These are phyloP conservation scores for Zoysia pacifica DNA, from an alignment of 176 grass and related monocot genomes.

Conservation along the genomic window DNA sequence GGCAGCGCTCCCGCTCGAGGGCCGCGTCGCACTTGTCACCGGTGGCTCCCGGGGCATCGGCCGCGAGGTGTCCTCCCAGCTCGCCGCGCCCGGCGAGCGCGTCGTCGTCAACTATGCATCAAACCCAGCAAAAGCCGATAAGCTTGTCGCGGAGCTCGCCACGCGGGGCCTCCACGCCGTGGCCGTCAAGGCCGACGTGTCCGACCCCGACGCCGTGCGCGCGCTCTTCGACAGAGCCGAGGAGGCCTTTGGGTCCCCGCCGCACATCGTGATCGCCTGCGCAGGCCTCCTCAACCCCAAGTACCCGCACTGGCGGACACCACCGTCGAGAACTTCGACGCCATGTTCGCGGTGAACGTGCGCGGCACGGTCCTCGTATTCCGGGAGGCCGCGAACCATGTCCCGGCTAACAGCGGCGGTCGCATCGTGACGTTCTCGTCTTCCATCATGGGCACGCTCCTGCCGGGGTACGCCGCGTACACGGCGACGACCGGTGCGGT, in stretches of 20 bases:
- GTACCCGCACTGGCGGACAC: conserved; percentile 46
- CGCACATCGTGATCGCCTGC: conserved; percentile 52
- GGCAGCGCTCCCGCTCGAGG: conserved; percentile 43
- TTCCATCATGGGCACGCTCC: conserved; percentile 27
- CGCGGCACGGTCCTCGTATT: too few relatives aligned
- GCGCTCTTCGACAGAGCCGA: conserved; percentile 61
- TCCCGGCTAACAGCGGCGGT: conserved; percentile 40
- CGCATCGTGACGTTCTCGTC: conserved; percentile 52
- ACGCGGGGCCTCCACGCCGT: conserved; percentile 30
- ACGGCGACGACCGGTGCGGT: conserved; percentile 38
- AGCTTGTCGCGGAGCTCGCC: conserved; percentile 48
- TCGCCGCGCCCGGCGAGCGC: conserved; percentile 56
- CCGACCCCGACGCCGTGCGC: conserved; percentile 39
- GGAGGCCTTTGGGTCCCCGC: conserved; percentile 46
- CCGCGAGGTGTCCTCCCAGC: conserved; percentile 48
- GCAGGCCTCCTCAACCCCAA: conserved; percentile 46
- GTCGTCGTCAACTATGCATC: conserved; percentile 62
- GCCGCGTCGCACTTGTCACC: conserved; percentile 58
- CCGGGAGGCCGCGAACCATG: too few relatives aligned
- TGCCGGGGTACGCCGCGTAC: conserved; percentile 34
- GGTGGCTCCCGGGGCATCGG: conserved; percentile 67
- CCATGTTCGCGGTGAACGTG: too few relatives aligned
- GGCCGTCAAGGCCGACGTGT: conserved; percentile 42
- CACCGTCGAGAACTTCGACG: conserved; percentile 5
- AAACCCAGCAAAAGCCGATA: conserved; percentile 42